Evolutionary conservation across 371 early-diverging fungal genomes (phyloP), one percentile per base, ranked within the genome.

Genomic region (Dichotomocladium elegans): DNA sequence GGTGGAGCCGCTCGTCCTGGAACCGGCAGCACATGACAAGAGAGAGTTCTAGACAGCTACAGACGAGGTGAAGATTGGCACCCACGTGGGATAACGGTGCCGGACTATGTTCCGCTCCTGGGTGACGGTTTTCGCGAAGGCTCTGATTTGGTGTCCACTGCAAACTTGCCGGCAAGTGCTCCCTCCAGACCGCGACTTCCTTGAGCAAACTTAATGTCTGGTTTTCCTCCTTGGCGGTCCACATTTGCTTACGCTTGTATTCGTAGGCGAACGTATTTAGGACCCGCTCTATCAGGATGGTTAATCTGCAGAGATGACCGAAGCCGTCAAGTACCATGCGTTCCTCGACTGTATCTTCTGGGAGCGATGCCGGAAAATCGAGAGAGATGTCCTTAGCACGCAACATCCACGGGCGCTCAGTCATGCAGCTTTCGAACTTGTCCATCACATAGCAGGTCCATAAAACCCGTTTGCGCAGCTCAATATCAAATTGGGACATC

Each of bases 381-480:
- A 74, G 26, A 2, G 63, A 52, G 43, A 74, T 64, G 41, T 72
- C 74, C 33, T 61, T 58, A 17, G 67, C 55, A 41, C 60, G 58
- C 2, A 77, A 27, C 70, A 73, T 73, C 64, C 65, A 66, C 0
- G 78, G 78, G 14, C 74, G 60, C 30, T 70, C 70, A 51, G 60
- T 62, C 25, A 59, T 59, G 34, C 68, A 65, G 29, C 78, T 78
- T 34, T 66, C 63, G 40, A 67, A 19, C 46, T 78, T 78, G 45
- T 78, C 78, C 70, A 74, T 56, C 1, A 66, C 63, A 53, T 68
- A 78, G 47, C 78, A 78, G 5, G 70, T 59, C 78, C 78, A 78
- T 19, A 78, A 37, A n/a, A 74, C 70, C n/a, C 78, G 55, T 49
- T 68, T 72, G 6, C 74, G 66, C 33, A 74, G 43, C 25, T 78